phyloP scores from a whole-genome alignment of 192 early-diverging fungal genomes.

The Gonapodya sp. region DNA sequence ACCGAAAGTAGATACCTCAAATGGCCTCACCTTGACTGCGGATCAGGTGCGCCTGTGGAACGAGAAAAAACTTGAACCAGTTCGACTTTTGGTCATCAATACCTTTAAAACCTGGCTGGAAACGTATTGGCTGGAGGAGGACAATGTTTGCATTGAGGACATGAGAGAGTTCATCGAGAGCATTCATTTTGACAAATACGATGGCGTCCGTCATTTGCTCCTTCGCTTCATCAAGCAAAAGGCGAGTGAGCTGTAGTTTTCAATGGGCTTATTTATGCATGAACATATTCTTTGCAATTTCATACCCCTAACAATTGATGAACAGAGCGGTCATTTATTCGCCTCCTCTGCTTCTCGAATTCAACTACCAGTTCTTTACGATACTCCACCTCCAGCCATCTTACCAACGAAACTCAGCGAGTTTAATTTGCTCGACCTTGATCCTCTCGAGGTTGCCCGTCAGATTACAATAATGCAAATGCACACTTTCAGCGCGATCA shows the following conservation, averaged over 20 bases:
- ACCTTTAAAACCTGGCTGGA: constrained; percentile 96
- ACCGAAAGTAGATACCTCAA: constrained; percentile 29
- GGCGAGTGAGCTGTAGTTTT: constrained; percentile 8
- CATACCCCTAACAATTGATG: neutral
- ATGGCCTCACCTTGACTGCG: constrained; percentile 25
- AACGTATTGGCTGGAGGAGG: constrained; percentile 72
- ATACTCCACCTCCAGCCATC: constrained; percentile 64
- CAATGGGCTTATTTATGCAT: neutral
- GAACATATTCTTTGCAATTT: neutral
- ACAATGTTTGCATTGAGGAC: constrained; percentile 59
- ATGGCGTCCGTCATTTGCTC: constrained; percentile 5
- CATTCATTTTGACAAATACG: neutral
- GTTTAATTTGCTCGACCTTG: constrained; percentile 76
- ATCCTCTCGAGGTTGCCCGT: constrained; percentile 84
- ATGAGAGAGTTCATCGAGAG: constrained; percentile 67
- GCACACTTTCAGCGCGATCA: constrained; percentile 70
- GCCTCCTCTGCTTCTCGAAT: neutral
- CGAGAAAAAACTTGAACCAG: constrained; percentile 74
- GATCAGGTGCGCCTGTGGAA: constrained; percentile 69
- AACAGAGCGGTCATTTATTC: neutral
- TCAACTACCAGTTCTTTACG: constrained; percentile 20
- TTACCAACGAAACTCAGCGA: constrained; percentile 68
- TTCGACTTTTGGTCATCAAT: constrained; percentile 89
- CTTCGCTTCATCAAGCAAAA: constrained; percentile 10
- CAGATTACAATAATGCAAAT: constrained; percentile 92